Evolutionary conservation across 805 yeast genomes (phyloP).

Genomic region (Blastobotrys terrestris): DNA sequence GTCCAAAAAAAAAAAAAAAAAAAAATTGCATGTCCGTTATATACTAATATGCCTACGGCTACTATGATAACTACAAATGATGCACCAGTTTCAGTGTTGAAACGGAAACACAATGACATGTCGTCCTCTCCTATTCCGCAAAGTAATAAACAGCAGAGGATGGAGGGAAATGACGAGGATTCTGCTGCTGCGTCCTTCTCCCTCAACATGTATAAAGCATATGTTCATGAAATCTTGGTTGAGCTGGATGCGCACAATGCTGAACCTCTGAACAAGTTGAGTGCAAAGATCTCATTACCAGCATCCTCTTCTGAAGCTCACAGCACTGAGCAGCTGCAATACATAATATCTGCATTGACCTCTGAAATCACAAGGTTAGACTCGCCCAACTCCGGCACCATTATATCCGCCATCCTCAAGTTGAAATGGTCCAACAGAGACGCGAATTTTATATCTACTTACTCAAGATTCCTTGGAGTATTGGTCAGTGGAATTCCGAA

Average conservation of each 20-base stretch:
- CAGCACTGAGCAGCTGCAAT: constrained; percentile 44
- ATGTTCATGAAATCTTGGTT: constrained; percentile 62
- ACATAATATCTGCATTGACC: constrained; percentile 52
- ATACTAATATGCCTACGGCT: constrained; percentile 1
- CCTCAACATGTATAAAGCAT: constrained; percentile 26
- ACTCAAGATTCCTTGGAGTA: constrained; percentile 67
- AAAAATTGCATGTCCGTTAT: background rate
- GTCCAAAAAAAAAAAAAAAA: background rate
- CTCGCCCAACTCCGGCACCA: constrained; percentile 40
- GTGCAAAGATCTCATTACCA: constrained; percentile 55
- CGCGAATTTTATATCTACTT: constrained; percentile 42
- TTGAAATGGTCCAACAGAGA: constrained; percentile 55
- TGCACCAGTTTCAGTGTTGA: background rate
- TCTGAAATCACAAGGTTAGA: constrained; percentile 66
- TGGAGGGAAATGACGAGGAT: background rate
- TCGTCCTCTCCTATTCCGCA: background rate
- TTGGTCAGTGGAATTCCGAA: constrained; percentile 81
- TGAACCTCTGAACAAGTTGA: constrained; percentile 50
- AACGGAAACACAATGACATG: background rate
- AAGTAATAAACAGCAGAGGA: background rate
- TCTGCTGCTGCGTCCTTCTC: constrained; percentile 7
- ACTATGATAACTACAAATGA: background rate
- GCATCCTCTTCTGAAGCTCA: constrained; percentile 47
- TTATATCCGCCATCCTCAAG: constrained; percentile 57
- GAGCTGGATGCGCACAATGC: constrained; percentile 56